Percentiles rank a stretch among this genome's conserved stretches.
Evolutionary conservation across 768 basidiomycete species (phyloP).

Genomic region (Termitomyces sp.): DNA sequence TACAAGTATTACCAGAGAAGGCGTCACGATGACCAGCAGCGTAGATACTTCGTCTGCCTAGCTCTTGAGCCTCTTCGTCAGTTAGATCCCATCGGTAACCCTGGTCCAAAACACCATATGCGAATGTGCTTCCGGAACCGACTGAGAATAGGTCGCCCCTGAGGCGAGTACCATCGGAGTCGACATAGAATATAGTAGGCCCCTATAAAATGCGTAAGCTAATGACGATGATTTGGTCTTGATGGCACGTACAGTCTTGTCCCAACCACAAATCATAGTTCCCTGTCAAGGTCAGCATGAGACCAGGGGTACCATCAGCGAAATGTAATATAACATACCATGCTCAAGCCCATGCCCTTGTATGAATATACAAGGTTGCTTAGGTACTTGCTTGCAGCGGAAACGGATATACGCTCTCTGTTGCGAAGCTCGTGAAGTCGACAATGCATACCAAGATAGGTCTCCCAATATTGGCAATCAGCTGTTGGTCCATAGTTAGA

Average conservation of each 20-base stretch:
- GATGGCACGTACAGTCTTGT: conserved; percentile 75
- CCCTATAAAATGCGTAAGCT: conserved; percentile 46
- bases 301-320: background rate
- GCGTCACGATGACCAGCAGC: conserved; percentile 97
- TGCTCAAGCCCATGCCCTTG: conserved; percentile 98
- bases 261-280: conserved; percentile 99
- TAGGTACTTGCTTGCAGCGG: conserved; percentile 97
- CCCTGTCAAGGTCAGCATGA: conserved; percentile 51
- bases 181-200: conserved; percentile 94
- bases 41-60: conserved; percentile 90
- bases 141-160: conserved; percentile 99
- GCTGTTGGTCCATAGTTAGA: conserved; percentile 40
- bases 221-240: background rate
- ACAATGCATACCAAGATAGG: conserved; percentile 97
- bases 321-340: conserved; percentile 53
- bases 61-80: conserved; percentile 91
- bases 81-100: conserved; percentile 91
- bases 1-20: conserved; percentile 94
- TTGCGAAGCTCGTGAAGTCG: conserved; percentile 96
- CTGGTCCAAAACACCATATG: conserved; percentile 98
- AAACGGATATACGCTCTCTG: conserved; percentile 95
- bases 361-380: conserved; percentile 97
- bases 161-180: conserved; percentile 92
- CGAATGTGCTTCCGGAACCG: conserved; percentile 96
- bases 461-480: conserved; percentile 98